Evolutionary conservation across 1,284 basidiomycete genomes (phyloP).

Genomic region (Cryptococcus depauperatus): DNA sequence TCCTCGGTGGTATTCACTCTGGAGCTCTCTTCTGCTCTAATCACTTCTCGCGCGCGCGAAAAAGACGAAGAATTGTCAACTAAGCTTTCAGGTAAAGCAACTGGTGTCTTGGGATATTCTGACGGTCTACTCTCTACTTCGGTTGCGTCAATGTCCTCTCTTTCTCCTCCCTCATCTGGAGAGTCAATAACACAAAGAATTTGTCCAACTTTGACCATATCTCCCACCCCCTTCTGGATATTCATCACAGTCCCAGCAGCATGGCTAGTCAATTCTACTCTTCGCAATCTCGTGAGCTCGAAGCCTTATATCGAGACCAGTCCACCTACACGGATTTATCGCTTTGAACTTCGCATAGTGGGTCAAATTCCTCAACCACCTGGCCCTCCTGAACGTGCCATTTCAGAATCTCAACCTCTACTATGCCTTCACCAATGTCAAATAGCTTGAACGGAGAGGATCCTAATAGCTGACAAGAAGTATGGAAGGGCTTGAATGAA

Average conservation of each 20-base stretch:
- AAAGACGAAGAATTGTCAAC: too few species aligned
- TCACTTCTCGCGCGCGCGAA: neutral
- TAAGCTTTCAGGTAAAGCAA: too few species aligned
- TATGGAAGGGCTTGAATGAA: neutral
- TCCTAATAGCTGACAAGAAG: neutral
- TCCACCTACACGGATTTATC: slow-evolving; percentile 57
- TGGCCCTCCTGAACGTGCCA: slow-evolving; percentile 65
- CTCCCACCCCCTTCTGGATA: slow-evolving; percentile 69
- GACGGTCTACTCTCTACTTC: too few species aligned
- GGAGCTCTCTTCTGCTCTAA: slow-evolving; percentile 2
- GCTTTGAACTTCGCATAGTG: slow-evolving; percentile 84
- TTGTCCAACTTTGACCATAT: slow-evolving; percentile 77
- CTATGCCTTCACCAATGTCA: slow-evolving; percentile 83
- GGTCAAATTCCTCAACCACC: slow-evolving; percentile 68
- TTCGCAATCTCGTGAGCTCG: slow-evolving; percentile 41
- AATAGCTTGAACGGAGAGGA: slow-evolving; percentile 66
- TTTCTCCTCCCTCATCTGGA: too few species aligned
- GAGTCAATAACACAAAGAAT: slow-evolving; percentile 78
- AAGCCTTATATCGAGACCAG: neutral
- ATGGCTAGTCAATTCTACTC: slow-evolving; percentile 86
- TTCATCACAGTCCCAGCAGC: slow-evolving; percentile 69
- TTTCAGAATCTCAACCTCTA: slow-evolving; percentile 80
- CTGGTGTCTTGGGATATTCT: too few species aligned
- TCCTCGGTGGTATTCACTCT: slow-evolving; percentile 12
- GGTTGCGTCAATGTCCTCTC: too few species aligned